Evolutionary conservation across 1,284 basidiomycete species (phyloP).

Genomic region (Sanghuangporus weigelae): DNA sequence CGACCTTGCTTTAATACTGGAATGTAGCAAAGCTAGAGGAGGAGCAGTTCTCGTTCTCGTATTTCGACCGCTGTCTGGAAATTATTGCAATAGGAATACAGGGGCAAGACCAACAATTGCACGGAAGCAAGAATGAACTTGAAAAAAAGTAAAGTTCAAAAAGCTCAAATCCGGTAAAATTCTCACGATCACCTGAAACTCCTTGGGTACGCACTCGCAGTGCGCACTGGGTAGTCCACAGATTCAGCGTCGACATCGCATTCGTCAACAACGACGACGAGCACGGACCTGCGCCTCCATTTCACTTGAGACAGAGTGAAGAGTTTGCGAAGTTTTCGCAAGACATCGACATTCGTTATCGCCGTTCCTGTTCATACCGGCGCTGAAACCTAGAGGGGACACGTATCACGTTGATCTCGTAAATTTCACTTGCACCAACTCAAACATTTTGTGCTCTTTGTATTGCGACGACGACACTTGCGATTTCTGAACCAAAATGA

Average conservation of each 20-base stretch:
- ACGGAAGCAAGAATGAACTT: too few relatives aligned
- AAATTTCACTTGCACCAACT: neutral
- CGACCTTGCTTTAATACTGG: too few relatives aligned
- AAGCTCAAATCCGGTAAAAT: too few relatives aligned
- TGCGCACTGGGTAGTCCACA: neutral
- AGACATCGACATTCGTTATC: neutral
- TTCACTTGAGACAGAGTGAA: neutral
- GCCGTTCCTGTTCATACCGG: neutral
- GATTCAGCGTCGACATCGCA: neutral
- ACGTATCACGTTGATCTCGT: neutral
- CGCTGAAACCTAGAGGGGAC: neutral
- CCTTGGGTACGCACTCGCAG: neutral
- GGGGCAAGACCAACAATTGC: too few relatives aligned
- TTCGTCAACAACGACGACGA: neutral
- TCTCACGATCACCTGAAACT: neutral
- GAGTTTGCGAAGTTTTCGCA: neutral
- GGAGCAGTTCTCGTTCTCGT: too few relatives aligned
- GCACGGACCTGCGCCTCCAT: neutral
- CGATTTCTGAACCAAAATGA: constrained; percentile 2
- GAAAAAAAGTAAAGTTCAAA: too few relatives aligned
- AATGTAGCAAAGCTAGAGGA: too few relatives aligned
- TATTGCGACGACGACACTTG: neutral
- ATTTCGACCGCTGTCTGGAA: too few relatives aligned
- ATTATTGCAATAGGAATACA: too few relatives aligned
- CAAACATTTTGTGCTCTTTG: neutral